Evolutionary conservation across 192 early-diverging fungal species (phyloP), one percentile per base, ranked within the genome.

Genomic region (Dissophora ornata): DNA sequence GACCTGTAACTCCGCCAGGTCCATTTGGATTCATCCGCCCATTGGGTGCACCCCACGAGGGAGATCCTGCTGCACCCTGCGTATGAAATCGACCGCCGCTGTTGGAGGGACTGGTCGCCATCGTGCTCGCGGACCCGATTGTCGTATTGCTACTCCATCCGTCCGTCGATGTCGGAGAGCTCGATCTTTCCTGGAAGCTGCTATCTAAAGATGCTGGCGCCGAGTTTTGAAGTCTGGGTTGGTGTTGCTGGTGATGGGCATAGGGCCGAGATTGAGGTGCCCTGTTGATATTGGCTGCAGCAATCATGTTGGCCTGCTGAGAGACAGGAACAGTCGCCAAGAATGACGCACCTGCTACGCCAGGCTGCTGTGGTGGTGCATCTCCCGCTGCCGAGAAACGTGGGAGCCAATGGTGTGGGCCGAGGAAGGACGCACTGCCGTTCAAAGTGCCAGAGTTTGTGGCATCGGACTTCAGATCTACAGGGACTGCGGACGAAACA

Each of bases 351-450:
- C 22, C 26, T n/a, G 47, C 57, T 28, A 67, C 54, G 12, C 22
- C 44, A 1, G 59, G 55, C 33, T 57, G 56, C 19, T 63, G 59
- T 30, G 51, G 33, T 2, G 73, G 73, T 3, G 73, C 64, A 50
- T 77, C 73, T 15, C 73, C 73, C 7, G 73, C 73, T 18, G 59
- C 73, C 2, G 73, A 77, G 24, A 77, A 77, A 8, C 73, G 73
- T 12, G 73, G 73, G 16, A 77, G 34, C 73, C 73, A 77, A 46
- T 40, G 73, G 52, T 61, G 64, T 42, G 61, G 32, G 1, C 45
- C 54, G 34, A 38, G 44, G 1, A 25, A 22, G 21, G 44, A 4
- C n/a, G 15, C 18, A 13, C 22, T 30, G 9, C 6, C 44, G 34
- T 19, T 29, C 1, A 8, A 32, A 19, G 13, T 30, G 19, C 21